These are phyloP conservation scores for Geotrichum carabidarum DNA, from an alignment of 1,139 yeast species.

Conservation along the genomic window DNA sequence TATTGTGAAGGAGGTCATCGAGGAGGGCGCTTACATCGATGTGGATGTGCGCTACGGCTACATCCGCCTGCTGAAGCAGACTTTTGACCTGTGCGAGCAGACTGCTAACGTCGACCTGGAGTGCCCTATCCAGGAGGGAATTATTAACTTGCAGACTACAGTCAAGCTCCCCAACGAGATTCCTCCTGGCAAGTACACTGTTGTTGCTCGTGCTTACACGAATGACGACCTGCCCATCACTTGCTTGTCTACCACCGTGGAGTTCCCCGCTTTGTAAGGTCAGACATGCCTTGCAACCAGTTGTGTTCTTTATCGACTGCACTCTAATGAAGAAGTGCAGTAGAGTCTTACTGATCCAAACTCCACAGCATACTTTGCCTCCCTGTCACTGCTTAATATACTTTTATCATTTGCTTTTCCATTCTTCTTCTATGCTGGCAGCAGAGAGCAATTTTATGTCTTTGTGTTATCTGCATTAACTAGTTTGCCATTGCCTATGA, in stretches of 20 bases:
- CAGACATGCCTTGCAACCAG: neutral
- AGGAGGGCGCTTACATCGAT: constrained; percentile 87
- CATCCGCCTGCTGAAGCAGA: constrained; percentile 77
- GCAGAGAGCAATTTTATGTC: neutral
- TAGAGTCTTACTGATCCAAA: too few relatives aligned
- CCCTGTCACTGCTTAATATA: neutral
- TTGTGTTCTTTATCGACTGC: neutral
- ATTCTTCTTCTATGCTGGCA: neutral
- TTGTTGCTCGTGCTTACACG: constrained; percentile 84
- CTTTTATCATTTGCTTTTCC: neutral
- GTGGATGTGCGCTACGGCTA: constrained; percentile 90
- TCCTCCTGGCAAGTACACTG: constrained; percentile 89
- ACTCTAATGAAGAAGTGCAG: neutral
- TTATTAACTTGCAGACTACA: constrained; percentile 56
- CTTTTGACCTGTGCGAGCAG: constrained; percentile 87
- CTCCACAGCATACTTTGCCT: neutral
- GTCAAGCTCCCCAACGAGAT: constrained; percentile 89
- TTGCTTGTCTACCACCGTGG: constrained; percentile 75
- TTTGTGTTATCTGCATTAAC: neutral
- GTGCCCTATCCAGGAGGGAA: constrained; percentile 76
- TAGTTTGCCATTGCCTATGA: neutral
- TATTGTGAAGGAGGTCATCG: constrained; percentile 48
- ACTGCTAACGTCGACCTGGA: constrained; percentile 66
- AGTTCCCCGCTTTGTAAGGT: constrained; percentile 30
- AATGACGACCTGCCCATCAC: constrained; percentile 73